Conservation (phyloP, 116 monocot genomes). For the Cymodocea nodosa region DNA sequence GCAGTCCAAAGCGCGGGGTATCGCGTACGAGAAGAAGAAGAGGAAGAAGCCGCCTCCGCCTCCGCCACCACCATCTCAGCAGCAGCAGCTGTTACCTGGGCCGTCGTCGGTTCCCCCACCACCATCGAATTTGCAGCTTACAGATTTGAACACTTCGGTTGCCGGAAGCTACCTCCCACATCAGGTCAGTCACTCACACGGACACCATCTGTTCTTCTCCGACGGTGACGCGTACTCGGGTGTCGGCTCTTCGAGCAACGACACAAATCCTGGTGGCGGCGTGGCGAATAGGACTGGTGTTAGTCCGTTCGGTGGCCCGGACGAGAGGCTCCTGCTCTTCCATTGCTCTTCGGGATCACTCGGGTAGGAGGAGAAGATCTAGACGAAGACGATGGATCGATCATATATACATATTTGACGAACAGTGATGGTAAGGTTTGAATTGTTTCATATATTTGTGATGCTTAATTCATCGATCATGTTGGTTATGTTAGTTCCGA, state of each 20-base stretch:
- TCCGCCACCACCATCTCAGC: no score
- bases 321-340: neutral
- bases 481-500: no score
- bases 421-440: no score
- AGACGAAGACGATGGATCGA: no score
- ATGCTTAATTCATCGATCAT: no score
- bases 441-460: no score
- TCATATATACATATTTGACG: no score
- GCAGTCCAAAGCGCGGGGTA: constrained; percentile 70
- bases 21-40: constrained; percentile 80
- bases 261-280: neutral
- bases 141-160: neutral
- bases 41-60: constrained; percentile 30
- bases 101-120: no score
- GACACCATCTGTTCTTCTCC: neutral
- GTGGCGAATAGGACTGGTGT: neutral
- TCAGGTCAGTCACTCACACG: neutral
- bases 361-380: neutral
- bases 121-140: neutral
- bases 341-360: constrained; percentile 1
- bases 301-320: neutral
- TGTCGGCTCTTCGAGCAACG: neutral
- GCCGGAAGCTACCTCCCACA: neutral
- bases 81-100: neutral
- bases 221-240: neutral